Evolutionary conservation across 257 asterid species (phyloP), one percentile per base, ranked within the genome.

Genomic region (Solanum neorickii): DNA sequence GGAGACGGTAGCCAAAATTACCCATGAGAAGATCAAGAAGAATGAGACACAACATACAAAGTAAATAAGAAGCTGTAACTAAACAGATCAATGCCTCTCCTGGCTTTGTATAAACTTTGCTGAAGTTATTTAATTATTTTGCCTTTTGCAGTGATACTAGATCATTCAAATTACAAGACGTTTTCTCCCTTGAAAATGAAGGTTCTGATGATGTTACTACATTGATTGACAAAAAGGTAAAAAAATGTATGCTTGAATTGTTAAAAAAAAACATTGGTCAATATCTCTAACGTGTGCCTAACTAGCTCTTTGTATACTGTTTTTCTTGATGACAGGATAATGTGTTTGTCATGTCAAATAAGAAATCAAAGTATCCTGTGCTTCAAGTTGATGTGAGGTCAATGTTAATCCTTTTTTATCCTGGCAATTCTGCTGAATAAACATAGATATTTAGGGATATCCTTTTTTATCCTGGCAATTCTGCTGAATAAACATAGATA

Each of bases 381-480:
- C 99, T 96, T 91, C 98, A 96, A 94, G 97, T 96, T 84, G 99
- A 94, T 93, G 93, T 92, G 87, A 94, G 99, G 99, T 94, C 86
- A 88, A 80, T 83, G 68, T 56, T 75, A 47, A 65, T 83, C 84
- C 18, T 33, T 75, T 60, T 86, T 12, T 69, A 35, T 86, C 70
- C 68, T 49, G 39, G 21, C 56, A 60, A 82, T 49, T 31, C 75
- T 3, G 1, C 33, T 70, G 44, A 49, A 69, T 42, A 39, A 70
- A 72, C 60, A 82, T 73, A 21, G 49, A 47, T 73, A 42, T 56
- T 33, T 60, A 49, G 49, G 62, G 74, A 52, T 56, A 65, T 83
- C 84, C 18, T 33, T 75, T 60, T 86, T 12, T 69, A 35, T 86
- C 70, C 68, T 49, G 39, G 21, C 56, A 60, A 82, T 49, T 31